Evolutionary conservation across 2,329 filamentous ascomycete species (phyloP).

Genomic region (Esteya vermicola): DNA sequence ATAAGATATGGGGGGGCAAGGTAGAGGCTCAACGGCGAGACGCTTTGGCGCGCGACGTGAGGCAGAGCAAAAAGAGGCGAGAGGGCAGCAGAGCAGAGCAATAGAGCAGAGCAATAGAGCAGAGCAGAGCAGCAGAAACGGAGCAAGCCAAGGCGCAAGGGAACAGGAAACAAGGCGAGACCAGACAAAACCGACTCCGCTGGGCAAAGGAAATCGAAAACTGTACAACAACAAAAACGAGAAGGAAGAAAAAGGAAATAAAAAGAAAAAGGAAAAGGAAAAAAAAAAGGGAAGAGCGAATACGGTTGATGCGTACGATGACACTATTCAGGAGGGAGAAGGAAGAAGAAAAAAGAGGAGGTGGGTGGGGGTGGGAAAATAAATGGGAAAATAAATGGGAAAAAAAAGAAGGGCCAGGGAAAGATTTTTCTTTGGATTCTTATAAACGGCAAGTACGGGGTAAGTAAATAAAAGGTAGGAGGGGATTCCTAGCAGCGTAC

Average conservation of each 20-base stretch:
- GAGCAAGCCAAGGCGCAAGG: conserved; percentile 18
- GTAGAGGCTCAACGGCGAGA: too few species aligned
- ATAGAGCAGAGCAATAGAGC: conserved; percentile 24
- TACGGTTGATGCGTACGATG: too few species aligned
- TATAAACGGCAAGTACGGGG: conserved; percentile 2
- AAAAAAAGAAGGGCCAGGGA: neutral
- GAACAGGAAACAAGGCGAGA: conserved; percentile 12
- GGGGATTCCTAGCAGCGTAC: too few species aligned
- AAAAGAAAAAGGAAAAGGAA: conserved; percentile 1
- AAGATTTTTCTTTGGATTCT: conserved; percentile 2
- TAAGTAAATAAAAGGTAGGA: conserved; percentile 1
- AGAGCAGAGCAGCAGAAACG: conserved; percentile 20
- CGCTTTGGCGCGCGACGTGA: too few species aligned
- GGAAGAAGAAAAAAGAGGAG: conserved; percentile 8
- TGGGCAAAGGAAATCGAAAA: conserved; percentile 7
- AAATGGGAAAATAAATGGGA: conserved; percentile 8
- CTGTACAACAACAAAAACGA: conserved; percentile 9
- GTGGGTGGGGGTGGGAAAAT: conserved; percentile 1
- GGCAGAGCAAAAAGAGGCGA: too few species aligned
- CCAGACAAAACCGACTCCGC: conserved; percentile 7
- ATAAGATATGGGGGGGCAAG: too few species aligned
- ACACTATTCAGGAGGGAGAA: conserved; percentile 1
- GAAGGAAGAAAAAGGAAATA: conserved; percentile 3
- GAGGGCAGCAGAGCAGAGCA: conserved; percentile 12
- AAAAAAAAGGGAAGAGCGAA: neutral